Base-by-base conservation (phyloP, 768 basidiomycete genomes). In the Russula brevipes region DNA sequence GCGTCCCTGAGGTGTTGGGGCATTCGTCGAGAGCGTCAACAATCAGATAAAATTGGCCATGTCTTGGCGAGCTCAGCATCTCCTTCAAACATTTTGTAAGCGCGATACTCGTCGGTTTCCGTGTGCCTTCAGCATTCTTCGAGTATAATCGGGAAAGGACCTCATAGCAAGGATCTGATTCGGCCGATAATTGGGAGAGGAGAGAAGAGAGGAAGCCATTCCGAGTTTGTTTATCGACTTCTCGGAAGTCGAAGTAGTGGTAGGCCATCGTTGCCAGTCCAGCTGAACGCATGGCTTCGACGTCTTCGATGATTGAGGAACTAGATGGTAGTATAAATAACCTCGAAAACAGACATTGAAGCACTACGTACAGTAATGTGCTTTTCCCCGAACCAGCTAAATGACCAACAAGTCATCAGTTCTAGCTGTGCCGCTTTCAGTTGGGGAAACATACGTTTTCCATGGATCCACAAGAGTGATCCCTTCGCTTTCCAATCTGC, bases 351-450 rank as follows among this genome's bases (percentile, higher is more conserved):
- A 17, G 9, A 7, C 30, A 24, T n/a, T 38, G 12, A 41, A 6
- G 5, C 2, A 36, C 36, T 2, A 38, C 47, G 17, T 35, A 62
- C 61, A 56, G 31, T 9, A 62, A 14, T 5, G 55, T 56, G 9
- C 45, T 62, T 35, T 57, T 62, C 1, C 61, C 61, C 0, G 46
- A 57, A 3, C 61, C 56, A 8, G 38, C 61, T 57, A 31, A n/a
- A 47, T 36, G 8, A 57, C 3, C 8, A n/a, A n/a, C 16, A 3
- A 2, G 35, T 51, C 0, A 14, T 16, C 4, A n/a, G 0, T 1
- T n/a, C 12, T 11, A 1, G 3, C 1, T 5, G 2, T 10, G 17
- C 17, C 3, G 38, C 8, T 1, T n/a, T n/a, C n/a, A 16, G 24
- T 17, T 14, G 14, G 16, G 35, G 17, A 17, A 36, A 5, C 51